Conservation (phyloP, 2,329 filamentous ascomycete genomes). For the Pseudopithomyces maydicus region DNA sequence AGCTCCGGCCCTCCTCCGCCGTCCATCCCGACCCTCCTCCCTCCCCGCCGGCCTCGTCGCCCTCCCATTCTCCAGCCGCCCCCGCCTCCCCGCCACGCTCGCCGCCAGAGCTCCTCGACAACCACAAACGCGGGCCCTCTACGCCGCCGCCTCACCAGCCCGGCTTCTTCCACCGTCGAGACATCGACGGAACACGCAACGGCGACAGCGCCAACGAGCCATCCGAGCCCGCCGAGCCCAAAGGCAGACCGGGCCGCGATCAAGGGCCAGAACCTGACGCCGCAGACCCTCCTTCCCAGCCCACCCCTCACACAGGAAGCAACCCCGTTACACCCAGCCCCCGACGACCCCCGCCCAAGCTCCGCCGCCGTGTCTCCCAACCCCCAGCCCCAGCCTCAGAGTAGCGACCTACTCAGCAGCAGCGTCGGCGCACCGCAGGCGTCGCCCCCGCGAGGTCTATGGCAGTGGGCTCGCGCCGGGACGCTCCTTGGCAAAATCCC, state of each 20-base stretch:
- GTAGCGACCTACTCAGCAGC: slow-evolving; percentile 3
- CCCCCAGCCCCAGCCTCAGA: slow-evolving; percentile 21
- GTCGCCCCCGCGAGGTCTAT: slow-evolving; percentile 34
- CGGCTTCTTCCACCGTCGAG: slow-evolving; percentile 40
- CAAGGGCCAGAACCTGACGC: slow-evolving; percentile 31
- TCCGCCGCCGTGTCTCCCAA: slow-evolving; percentile 36
- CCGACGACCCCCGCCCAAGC: slow-evolving; percentile 41
- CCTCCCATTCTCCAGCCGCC: slow-evolving; percentile 27
- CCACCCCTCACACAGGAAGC: slow-evolving; percentile 11
- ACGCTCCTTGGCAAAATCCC: slow-evolving; percentile 32
- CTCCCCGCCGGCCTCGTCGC: slow-evolving; percentile 35
- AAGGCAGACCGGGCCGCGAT: slow-evolving; percentile 24
- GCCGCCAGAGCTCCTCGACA: slow-evolving; percentile 39
- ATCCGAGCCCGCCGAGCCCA: slow-evolving; percentile 32
- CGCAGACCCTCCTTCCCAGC: slow-evolving; percentile 22
- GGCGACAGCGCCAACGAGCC: slow-evolving; percentile 8
- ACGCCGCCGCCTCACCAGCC: slow-evolving; percentile 42
- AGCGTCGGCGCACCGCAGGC: slow-evolving; percentile 13
- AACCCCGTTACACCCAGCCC: slow-evolving; percentile 31
- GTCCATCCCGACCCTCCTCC: slow-evolving; percentile 36
- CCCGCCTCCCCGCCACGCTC: slow-evolving; percentile 33
- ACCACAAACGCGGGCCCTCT: slow-evolving; percentile 34
- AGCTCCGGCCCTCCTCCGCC: slow-evolving; percentile 34
- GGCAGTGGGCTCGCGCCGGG: slow-evolving; percentile 41
- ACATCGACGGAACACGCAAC: slow-evolving; percentile 38